Evolutionary conservation across 257 asterid species (phyloP).

Genomic region (Solanum neorickii): DNA sequence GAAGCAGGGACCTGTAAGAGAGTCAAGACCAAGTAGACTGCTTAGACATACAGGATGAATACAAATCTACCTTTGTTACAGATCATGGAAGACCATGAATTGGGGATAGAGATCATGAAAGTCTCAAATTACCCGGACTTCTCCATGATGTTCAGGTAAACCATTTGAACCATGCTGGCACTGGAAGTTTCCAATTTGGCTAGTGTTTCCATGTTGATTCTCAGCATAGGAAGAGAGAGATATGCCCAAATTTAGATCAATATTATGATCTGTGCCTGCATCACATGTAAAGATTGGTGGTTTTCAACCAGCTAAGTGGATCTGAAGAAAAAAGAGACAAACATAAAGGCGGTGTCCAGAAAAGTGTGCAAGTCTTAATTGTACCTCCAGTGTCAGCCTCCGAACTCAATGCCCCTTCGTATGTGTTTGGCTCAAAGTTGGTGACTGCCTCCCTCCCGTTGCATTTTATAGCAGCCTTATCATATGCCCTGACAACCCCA

Average conservation of each 20-base stretch:
- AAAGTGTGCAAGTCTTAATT: neutral
- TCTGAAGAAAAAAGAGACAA: neutral
- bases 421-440: conserved; percentile 57
- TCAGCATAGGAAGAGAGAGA: conserved; percentile 36
- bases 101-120: neutral
- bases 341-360: neutral
- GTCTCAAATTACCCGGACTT: conserved; percentile 31
- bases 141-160: conserved; percentile 16
- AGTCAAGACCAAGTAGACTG: neutral
- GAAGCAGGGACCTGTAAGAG: conserved; percentile 35
- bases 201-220: conserved; percentile 22
- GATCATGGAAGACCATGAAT: neutral
- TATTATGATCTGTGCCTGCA: conserved; percentile 29
- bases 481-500: conserved; percentile 60
- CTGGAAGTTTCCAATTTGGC: conserved; percentile 14
- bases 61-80: neutral
- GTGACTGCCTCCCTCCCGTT: conserved; percentile 87
- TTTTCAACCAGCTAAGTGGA: neutral
- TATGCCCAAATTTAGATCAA: conserved; percentile 63
- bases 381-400: conserved; percentile 46
- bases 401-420: conserved; percentile 32
- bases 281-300: neutral
- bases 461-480: conserved; percentile 77
- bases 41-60: neutral
- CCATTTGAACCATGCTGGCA: conserved; percentile 22